These are phyloP conservation scores for Gracilaria gracilis DNA, from an alignment of 23 red algal genomes.

Conservation along the genomic window DNA sequence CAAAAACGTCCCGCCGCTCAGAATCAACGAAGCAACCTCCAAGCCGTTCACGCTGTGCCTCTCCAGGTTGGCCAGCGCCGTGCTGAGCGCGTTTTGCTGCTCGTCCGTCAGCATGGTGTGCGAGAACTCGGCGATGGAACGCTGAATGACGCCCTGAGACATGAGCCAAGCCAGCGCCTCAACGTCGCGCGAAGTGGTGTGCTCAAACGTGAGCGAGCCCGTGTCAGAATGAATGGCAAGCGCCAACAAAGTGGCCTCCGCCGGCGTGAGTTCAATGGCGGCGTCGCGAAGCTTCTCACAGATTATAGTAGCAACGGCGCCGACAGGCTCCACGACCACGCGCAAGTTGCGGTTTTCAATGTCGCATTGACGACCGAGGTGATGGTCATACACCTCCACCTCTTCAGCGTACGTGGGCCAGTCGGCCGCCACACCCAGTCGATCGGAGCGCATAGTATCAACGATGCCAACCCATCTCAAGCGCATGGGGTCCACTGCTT, in stretches of 20 bases:
- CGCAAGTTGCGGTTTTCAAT: constrained; percentile 48
- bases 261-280: constrained; percentile 42
- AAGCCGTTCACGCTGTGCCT: constrained; percentile 48
- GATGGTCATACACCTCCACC: constrained; percentile 80
- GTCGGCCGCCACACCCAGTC: constrained; percentile 64
- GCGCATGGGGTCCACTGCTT: constrained; percentile 60
- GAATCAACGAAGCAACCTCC: constrained; percentile 49
- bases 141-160: constrained; percentile 68
- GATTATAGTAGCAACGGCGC: constrained; percentile 87
- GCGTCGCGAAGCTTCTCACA: constrained; percentile 65
- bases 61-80: constrained; percentile 45
- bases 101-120: constrained; percentile 65
- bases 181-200: constrained; percentile 78
- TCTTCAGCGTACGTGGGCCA: constrained; percentile 57
- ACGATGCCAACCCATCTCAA: constrained; percentile 83
- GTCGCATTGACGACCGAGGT: constrained; percentile 70
- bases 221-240: constrained; percentile 90
- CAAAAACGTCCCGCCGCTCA: constrained; percentile 55
- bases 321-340: constrained; percentile 72
- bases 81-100: constrained; percentile 60
- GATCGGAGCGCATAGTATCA: constrained; percentile 63
- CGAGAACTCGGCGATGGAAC: constrained; percentile 77
- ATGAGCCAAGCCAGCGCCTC: constrained; percentile 79
- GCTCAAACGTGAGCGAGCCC: constrained; percentile 74
- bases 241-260: constrained; percentile 82